Evolutionary conservation across 2,329 filamentous ascomycete species (phyloP).

Genomic region (Monilinia aucupariae): DNA sequence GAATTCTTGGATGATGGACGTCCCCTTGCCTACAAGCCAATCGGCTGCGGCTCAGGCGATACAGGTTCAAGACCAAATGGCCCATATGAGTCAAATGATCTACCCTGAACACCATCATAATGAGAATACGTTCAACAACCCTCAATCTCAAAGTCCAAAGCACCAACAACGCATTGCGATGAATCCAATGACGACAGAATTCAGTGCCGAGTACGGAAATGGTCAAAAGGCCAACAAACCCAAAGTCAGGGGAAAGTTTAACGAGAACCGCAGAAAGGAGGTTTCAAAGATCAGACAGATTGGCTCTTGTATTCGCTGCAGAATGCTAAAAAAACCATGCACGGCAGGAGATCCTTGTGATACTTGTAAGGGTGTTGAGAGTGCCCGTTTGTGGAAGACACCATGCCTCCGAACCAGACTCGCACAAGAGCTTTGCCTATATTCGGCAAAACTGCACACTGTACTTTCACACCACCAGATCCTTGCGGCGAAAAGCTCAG

Average conservation of each 20-base stretch:
- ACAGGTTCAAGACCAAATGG: conserved; percentile 8
- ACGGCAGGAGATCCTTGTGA: conserved; percentile 59
- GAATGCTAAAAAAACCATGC: conserved; percentile 61
- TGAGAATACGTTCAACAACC: conserved; percentile 17
- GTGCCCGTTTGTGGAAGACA: conserved; percentile 59
- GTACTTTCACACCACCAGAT: conserved; percentile 56
- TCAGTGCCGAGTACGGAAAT: conserved; percentile 34
- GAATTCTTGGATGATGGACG: conserved; percentile 31
- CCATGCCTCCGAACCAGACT: conserved; percentile 59
- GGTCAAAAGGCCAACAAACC: conserved; percentile 29
- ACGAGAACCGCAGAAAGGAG: conserved; percentile 53
- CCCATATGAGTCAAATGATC: conserved; percentile 20
- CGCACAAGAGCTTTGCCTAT: conserved; percentile 56
- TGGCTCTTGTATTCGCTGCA: conserved; percentile 60
- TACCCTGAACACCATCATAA: conserved; percentile 24
- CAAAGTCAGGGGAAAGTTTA: conserved; percentile 54
- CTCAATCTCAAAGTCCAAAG: conserved; percentile 11
- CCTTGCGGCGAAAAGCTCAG: conserved; percentile 48
- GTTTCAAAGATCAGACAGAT: conserved; percentile 61
- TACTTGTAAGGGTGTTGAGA: conserved; percentile 58
- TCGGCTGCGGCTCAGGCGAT: conserved; percentile 1
- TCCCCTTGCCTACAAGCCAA: conserved; percentile 6
- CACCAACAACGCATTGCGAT: conserved; percentile 27
- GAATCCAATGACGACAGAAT: conserved; percentile 31
- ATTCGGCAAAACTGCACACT: conserved; percentile 58